A percentile compares a stretch with the other conserved stretches of the same genome.
phyloP scores from a whole-genome alignment of 1,139 yeast species.

The Hansenula lynferdii region DNA sequence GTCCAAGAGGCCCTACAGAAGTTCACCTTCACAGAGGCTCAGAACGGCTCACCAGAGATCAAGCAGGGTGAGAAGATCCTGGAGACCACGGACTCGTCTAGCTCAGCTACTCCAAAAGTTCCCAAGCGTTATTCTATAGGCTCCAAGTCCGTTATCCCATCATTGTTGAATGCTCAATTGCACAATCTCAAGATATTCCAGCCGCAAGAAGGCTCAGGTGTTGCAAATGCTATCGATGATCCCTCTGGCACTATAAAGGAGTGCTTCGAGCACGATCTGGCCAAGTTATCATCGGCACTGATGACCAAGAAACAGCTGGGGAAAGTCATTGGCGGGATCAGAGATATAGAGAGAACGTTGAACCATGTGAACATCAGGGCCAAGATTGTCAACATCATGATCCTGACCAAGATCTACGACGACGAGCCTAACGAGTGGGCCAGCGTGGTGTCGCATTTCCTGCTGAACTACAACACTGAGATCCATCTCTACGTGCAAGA shows the following conservation, averaged over 20 bases:
- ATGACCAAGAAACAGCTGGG: slow-evolving; percentile 22
- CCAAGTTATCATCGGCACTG: slow-evolving; percentile 19
- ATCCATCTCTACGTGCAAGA: slow-evolving; percentile 50
- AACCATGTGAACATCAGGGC: slow-evolving; percentile 54
- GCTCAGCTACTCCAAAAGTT: slow-evolving; percentile 8
- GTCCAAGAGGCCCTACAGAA: too few relatives aligned
- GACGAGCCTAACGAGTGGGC: slow-evolving; percentile 51
- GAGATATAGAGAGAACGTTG: slow-evolving; percentile 47
- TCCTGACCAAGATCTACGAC: slow-evolving; percentile 70
- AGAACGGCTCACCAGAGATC: not conserved
- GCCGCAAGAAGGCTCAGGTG: slow-evolving; percentile 9
- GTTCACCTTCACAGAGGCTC: too few relatives aligned
- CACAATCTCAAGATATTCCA: slow-evolving; percentile 20
- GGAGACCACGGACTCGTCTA: slow-evolving; percentile 7
- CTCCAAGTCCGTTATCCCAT: slow-evolving; percentile 18
- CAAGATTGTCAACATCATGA: slow-evolving; percentile 53
- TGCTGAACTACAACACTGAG: slow-evolving; percentile 37
- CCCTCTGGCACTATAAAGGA: not conserved
- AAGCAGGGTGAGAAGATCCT: slow-evolving; percentile 12
- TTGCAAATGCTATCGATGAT: not conserved
- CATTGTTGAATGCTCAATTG: slow-evolving; percentile 21
- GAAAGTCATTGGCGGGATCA: slow-evolving; percentile 28
- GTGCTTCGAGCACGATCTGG: slow-evolving; percentile 18
- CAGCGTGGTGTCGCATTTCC: slow-evolving; percentile 52
- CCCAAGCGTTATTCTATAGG: slow-evolving; percentile 16